phyloP scores from a whole-genome alignment of 2,329 filamentous ascomycete genomes.

The Paecilomyces fulvus region DNA sequence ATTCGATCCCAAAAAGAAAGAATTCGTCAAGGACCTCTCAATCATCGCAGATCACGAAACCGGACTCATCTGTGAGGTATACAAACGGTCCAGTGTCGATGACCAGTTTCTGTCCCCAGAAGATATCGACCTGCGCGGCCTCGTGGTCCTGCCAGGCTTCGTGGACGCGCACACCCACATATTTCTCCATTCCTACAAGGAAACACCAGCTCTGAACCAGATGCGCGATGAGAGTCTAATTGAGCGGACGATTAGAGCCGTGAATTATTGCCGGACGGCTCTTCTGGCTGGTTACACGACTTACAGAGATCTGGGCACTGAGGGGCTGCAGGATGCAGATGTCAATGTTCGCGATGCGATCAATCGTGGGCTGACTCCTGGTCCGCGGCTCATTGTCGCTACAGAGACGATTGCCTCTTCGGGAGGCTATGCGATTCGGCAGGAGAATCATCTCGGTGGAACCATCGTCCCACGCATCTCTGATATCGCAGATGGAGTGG shows the following conservation, averaged over 20 bases:
- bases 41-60: constrained; percentile 32
- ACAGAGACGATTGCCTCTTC: background rate
- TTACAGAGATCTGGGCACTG: background rate
- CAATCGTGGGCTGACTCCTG: background rate
- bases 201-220: background rate
- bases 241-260: background rate
- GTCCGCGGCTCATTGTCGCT: background rate
- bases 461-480: background rate
- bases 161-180: constrained; percentile 51
- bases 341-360: background rate
- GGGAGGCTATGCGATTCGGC: background rate
- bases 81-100: background rate
- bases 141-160: constrained; percentile 44
- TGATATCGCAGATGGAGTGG: constrained; percentile 1
- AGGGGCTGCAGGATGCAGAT: background rate
- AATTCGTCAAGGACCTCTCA: constrained; percentile 34
- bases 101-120: background rate
- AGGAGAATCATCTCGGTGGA: background rate
- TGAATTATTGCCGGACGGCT: background rate
- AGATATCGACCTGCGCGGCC: constrained; percentile 41
- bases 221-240: background rate
- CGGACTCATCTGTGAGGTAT: constrained; percentile 30
- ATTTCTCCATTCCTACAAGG: constrained; percentile 43
- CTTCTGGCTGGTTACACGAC: background rate
- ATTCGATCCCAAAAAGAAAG: constrained; percentile 39